phyloP scores from a whole-genome alignment of 495 filamentous ascomycete genomes.

The Bacidia rubella region DNA sequence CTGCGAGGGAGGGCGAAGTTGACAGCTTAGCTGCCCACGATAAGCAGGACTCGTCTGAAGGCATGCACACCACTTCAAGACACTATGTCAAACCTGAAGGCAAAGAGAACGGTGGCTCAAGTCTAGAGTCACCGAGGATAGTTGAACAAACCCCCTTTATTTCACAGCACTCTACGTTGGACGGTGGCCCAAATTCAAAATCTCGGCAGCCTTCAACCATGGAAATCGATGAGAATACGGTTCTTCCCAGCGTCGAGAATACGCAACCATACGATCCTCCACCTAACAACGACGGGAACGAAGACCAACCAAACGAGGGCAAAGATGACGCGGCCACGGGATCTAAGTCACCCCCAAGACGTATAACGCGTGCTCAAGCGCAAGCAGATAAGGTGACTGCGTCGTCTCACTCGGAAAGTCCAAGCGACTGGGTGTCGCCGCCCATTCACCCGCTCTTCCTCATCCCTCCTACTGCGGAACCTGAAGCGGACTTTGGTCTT shows the following conservation, averaged over 20 bases:
- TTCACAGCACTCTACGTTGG: background rate
- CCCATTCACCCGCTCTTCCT: conserved; percentile 75
- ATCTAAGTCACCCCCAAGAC: conserved; percentile 33
- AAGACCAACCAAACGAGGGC: conserved; percentile 1
- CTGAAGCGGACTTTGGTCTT: conserved; percentile 68
- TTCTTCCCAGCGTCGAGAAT: background rate
- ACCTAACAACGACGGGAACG: conserved; percentile 11
- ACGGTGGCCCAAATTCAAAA: background rate
- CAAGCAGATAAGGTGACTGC: conserved; percentile 33
- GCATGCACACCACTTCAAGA: background rate
- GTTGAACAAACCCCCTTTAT: background rate
- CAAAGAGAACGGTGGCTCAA: background rate
- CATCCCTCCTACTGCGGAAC: conserved; percentile 51
- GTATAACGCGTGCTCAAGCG: conserved; percentile 56
- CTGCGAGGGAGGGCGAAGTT: too few relatives aligned
- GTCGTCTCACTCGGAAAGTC: conserved; percentile 30
- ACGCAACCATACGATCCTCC: background rate
- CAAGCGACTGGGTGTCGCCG: conserved; percentile 33
- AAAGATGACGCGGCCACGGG: conserved; percentile 22
- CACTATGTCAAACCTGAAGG: background rate
- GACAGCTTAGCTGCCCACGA: background rate
- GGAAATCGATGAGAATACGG: background rate
- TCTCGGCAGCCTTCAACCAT: background rate
- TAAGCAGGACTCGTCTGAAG: background rate
- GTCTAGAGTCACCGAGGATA: background rate